Evolutionary conservation across 495 filamentous ascomycete species (phyloP), one percentile per base, ranked within the genome.

Genomic region (Astrothelium subdiscretum): DNA sequence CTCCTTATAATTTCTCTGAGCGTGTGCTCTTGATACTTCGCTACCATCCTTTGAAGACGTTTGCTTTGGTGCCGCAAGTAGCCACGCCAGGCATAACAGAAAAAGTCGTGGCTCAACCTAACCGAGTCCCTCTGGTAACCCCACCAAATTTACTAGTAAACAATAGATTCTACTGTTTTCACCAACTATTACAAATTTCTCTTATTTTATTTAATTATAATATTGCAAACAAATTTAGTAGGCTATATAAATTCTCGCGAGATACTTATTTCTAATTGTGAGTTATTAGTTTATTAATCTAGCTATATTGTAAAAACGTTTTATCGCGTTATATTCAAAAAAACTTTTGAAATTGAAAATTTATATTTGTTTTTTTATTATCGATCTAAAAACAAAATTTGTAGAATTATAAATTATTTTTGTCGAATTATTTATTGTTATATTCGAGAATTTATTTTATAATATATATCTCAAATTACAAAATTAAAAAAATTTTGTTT

Each of bases 61-160:
- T n/a, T n/a, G n/a, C n/a, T n/a, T n/a, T n/a, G n/a, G n/a, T n/a
- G n/a, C n/a, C n/a, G n/a, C n/a, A n/a, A n/a, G n/a, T n/a, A n/a
- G n/a, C n/a, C n/a, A n/a, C n/a, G n/a, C n/a, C n/a, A n/a, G n/a
- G n/a, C n/a, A n/a, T n/a, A n/a, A n/a, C n/a, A n/a, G n/a, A n/a
- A n/a, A n/a, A n/a, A n/a, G n/a, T n/a, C n/a, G n/a, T n/a, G n/a
- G n/a, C n/a, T n/a, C n/a, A 48, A n/a, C n/a, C n/a, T n/a, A n/a
- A n/a, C n/a, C n/a, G n/a, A n/a, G n/a, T n/a, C n/a, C n/a, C n/a
- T n/a, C n/a, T n/a, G n/a, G n/a, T n/a, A n/a, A n/a, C n/a, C n/a
- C n/a, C n/a, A n/a, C n/a, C n/a, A n/a, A n/a, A 48, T 58, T 58
- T 58, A 29, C n/a, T 58, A 58, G 26, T 58, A 58, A 32, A 31